phyloP scores from a whole-genome alignment of 1,284 basidiomycete genomes.

The Ceratobasidium papillatum region DNA sequence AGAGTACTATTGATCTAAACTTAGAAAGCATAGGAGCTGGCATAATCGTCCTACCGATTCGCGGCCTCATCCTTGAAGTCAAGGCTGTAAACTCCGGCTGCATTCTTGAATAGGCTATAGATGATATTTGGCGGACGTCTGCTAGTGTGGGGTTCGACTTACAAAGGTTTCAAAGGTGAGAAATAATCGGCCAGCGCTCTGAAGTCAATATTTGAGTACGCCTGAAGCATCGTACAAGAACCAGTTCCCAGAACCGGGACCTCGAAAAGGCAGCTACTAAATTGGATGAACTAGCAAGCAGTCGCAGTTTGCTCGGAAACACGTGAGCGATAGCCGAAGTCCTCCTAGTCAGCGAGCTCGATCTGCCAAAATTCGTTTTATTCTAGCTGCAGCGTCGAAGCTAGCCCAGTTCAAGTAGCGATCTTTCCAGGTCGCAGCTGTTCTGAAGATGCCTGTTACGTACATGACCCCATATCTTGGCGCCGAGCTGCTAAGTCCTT shows the following conservation, averaged over 20 bases:
- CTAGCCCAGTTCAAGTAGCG: too few relatives aligned
- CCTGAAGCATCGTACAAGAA: neutral
- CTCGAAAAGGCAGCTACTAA: too few relatives aligned
- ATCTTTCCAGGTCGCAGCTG: too few relatives aligned
- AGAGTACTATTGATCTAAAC: slow-evolving; percentile 63
- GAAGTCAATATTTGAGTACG: slow-evolving; percentile 62
- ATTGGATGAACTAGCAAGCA: neutral
- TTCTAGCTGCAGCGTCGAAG: neutral
- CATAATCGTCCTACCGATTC: slow-evolving; percentile 62
- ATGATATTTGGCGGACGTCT: slow-evolving; percentile 47
- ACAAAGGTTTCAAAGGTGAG: slow-evolving; percentile 71
- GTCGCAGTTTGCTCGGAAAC: too few relatives aligned
- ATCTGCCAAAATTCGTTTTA: too few relatives aligned
- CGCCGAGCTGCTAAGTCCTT: slow-evolving; percentile 16
- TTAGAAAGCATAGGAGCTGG: neutral
- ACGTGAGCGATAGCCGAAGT: neutral
- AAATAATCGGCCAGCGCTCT: slow-evolving; percentile 64
- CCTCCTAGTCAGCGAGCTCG: too few relatives aligned
- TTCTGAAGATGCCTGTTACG: neutral
- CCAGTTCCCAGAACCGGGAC: neutral
- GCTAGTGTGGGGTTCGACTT: slow-evolving; percentile 47
- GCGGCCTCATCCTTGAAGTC: slow-evolving; percentile 76
- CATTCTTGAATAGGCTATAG: slow-evolving; percentile 52
- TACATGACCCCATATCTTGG: neutral
- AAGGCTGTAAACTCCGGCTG: slow-evolving; percentile 59